A percentile compares a stretch with the other conserved stretches of the same genome.
Conservation (phyloP, 371 early-diverging fungal genomes). For the Mitosporidium daphniae region DNA sequence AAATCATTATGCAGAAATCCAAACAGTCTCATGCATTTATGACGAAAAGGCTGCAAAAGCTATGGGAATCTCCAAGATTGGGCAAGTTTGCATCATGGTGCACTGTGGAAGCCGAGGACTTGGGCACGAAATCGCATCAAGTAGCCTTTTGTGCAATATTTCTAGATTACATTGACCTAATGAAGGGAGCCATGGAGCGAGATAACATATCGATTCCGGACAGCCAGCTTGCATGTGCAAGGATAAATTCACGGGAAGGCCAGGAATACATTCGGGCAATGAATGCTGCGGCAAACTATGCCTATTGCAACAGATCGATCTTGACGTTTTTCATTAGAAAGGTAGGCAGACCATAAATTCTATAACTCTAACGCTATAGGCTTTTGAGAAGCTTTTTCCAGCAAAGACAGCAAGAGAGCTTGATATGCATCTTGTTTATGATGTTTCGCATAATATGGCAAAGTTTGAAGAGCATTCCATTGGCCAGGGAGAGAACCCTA, state of each 20-base stretch:
- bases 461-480: conserved; percentile 4
- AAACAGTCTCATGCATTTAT: conserved; percentile 7
- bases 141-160: no score
- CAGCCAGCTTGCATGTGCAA: neutral
- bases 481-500: no score
- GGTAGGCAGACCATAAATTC: no score
- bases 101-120: conserved; percentile 10
- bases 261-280: conserved; percentile 5
- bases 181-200: no score
- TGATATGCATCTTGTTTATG: no score
- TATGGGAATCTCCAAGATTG: conserved; percentile 4
- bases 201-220: no score
- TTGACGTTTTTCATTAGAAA: conserved; percentile 5
- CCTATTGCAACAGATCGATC: conserved; percentile 8
- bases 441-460: conserved; percentile 8
- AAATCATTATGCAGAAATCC: conserved; percentile 11
- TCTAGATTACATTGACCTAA: no score
- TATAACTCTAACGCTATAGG: no score
- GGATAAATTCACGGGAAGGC: no score
- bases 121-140: conserved; percentile 7
- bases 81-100: conserved; percentile 6
- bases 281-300: conserved; percentile 8
- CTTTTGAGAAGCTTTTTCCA: no score
- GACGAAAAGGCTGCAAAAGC: conserved; percentile 3
- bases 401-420: no score